Evolutionary conservation across 2,329 filamentous ascomycete genomes (phyloP).

Genomic region (Colletotrichum filicis): DNA sequence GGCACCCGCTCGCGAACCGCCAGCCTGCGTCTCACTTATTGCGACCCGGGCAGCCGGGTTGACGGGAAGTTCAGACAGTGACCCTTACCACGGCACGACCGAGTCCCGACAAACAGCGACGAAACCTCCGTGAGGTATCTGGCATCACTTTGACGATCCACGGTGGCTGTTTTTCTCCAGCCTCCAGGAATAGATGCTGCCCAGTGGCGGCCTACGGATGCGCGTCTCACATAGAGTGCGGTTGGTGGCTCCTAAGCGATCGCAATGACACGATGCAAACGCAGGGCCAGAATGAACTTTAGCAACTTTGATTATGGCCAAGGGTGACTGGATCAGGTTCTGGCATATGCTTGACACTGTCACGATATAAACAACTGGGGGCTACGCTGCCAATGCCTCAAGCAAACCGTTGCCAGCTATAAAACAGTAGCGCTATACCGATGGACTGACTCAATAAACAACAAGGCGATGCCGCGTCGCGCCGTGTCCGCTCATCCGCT

Average conservation of each 20-base stretch:
- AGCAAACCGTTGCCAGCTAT: conserved; percentile 6
- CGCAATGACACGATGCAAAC: conserved; percentile 8
- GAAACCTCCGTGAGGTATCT: conserved; percentile 20
- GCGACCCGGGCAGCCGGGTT: not conserved
- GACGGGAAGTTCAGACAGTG: not conserved
- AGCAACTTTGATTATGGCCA: conserved; percentile 1
- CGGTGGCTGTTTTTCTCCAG: not conserved
- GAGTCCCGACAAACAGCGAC: conserved; percentile 13
- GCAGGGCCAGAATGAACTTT: not conserved
- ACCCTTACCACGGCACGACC: conserved; percentile 12
- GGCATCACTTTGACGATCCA: not conserved
- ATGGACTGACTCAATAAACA: conserved; percentile 29
- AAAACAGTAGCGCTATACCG: not conserved
- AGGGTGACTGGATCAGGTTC: not conserved
- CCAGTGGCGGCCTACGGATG: conserved; percentile 1
- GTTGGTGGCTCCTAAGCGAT: conserved; percentile 72
- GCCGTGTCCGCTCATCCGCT: conserved; percentile 17
- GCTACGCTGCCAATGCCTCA: not conserved
- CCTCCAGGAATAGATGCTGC: conserved; percentile 27
- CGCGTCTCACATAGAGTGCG: conserved; percentile 77
- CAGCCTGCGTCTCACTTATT: not conserved
- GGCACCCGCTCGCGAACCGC: conserved; percentile 8
- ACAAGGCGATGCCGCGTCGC: conserved; percentile 22
- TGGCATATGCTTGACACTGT: not conserved
- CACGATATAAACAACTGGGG: conserved; percentile 10